These are phyloP conservation scores for Lathyrus oleraceus DNA, from an alignment of 306 rosid genomes.

Conservation along the genomic window DNA sequence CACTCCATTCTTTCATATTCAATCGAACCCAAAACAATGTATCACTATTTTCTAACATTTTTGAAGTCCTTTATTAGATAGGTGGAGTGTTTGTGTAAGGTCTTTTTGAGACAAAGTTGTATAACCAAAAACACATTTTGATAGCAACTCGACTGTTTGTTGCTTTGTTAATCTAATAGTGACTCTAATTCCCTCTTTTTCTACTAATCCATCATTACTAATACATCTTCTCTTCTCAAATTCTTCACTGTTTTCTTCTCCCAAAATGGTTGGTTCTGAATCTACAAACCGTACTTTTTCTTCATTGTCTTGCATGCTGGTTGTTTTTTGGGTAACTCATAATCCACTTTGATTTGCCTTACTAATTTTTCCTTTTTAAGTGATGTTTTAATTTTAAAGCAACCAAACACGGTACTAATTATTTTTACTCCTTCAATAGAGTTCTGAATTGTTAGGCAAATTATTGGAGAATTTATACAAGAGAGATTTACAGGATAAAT, in stretches of 20 bases:
- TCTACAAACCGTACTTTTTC: conserved; percentile 31
- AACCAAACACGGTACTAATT: conserved; percentile 34
- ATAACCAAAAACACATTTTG: too few species aligned
- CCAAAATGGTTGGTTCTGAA: conserved; percentile 46
- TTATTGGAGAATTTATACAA: too few species aligned
- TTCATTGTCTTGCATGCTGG: conserved; percentile 34
- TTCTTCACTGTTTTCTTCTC: conserved; percentile 37
- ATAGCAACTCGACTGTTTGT: conserved; percentile 58
- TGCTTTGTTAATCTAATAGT: conserved; percentile 65
- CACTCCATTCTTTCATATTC: too few species aligned
- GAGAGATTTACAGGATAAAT: too few species aligned
- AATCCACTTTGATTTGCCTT: conserved; percentile 10
- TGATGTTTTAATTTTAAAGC: conserved; percentile 12
- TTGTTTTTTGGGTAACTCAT: conserved; percentile 41
- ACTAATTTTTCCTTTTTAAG: conserved; percentile 26
- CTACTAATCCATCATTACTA: neutral
- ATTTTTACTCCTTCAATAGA: too few species aligned
- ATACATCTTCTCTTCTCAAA: neutral
- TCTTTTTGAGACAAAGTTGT: too few species aligned
- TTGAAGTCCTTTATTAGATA: too few species aligned
- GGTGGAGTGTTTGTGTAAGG: too few species aligned
- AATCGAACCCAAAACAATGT: too few species aligned
- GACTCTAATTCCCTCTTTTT: conserved; percentile 48
- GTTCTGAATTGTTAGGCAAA: too few species aligned
- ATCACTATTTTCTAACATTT: too few species aligned